phyloP scores from a whole-genome alignment of 228 moss, liverwort and hornwort species.

The Sphagnum magellanicum region DNA sequence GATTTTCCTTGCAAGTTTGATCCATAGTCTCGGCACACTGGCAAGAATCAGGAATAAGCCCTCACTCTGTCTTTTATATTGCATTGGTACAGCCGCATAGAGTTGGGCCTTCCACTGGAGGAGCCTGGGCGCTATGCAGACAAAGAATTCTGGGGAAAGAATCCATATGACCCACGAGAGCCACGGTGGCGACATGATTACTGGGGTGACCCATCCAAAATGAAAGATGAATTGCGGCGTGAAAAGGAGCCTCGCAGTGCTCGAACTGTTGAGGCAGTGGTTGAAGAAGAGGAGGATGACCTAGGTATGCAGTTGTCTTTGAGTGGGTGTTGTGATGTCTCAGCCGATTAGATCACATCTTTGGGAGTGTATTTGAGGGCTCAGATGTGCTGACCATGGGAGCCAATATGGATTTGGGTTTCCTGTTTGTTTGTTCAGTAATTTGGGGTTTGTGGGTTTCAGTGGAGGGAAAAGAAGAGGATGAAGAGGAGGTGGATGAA shows the following conservation, averaged over 20 bases:
- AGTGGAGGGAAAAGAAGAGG: conserved; percentile 16
- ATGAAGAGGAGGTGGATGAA: conserved; percentile 24
- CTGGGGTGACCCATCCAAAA: conserved; percentile 77
- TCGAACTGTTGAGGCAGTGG: conserved; percentile 35
- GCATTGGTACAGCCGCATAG: conserved; percentile 52
- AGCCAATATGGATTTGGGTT: neutral
- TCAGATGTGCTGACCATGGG: conserved; percentile 4
- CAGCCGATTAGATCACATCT: conserved; percentile 8
- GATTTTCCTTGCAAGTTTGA: neutral
- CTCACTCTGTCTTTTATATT: neutral
- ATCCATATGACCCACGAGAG: conserved; percentile 82
- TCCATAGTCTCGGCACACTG: neutral
- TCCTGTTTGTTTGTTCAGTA: too few species aligned
- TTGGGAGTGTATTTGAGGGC: conserved; percentile 9
- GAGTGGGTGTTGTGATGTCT: neutral
- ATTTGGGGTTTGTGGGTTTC: too few species aligned
- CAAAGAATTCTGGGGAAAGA: conserved; percentile 78
- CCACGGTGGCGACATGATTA: conserved; percentile 91
- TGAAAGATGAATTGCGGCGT: conserved; percentile 75
- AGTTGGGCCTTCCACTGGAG: conserved; percentile 74
- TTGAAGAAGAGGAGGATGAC: conserved; percentile 35
- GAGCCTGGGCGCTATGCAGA: conserved; percentile 94
- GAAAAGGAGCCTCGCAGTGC: conserved; percentile 67
- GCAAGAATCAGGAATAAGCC: neutral
- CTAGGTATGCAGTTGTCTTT: conserved; percentile 10